Percentiles rank a stretch among this genome's conserved stretches.
Evolutionary conservation across 306 rosid genomes (phyloP).

Genomic region (Acmispon strigosus): DNA sequence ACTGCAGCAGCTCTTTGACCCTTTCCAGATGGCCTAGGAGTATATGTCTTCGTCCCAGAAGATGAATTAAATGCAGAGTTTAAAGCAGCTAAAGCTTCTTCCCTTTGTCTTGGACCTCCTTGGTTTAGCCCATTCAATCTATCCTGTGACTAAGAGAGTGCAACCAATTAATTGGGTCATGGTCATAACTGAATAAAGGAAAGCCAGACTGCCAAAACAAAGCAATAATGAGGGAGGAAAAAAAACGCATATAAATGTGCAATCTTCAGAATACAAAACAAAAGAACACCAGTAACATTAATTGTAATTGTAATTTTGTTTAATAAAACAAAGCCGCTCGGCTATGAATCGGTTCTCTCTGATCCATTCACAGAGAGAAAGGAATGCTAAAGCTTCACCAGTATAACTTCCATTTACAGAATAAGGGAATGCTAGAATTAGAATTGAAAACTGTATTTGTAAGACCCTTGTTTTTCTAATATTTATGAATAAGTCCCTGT

Average conservation of each 20-base stretch:
- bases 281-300: neutral
- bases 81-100: constrained; percentile 91
- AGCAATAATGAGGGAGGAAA: neutral
- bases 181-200: neutral
- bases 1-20: constrained; percentile 89
- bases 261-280: neutral
- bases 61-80: constrained; percentile 72
- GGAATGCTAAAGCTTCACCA: no score
- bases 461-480: no score
- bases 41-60: constrained; percentile 28
- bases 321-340: no score
- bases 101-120: constrained; percentile 88
- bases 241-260: neutral
- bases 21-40: constrained; percentile 40
- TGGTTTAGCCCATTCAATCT: constrained; percentile 60
- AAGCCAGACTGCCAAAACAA: neutral
- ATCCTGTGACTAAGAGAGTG: constrained; percentile 42
- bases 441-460: no score
- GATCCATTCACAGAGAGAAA: no score
- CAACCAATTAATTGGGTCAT: neutral
- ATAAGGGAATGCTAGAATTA: no score
- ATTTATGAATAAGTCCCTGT: no score
- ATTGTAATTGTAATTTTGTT: no score
- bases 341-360: no score
- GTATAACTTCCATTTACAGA: no score